These are phyloP conservation scores for Nakazawaea sp. DNA, from an alignment of 805 yeast species.

Conservation along the genomic window DNA sequence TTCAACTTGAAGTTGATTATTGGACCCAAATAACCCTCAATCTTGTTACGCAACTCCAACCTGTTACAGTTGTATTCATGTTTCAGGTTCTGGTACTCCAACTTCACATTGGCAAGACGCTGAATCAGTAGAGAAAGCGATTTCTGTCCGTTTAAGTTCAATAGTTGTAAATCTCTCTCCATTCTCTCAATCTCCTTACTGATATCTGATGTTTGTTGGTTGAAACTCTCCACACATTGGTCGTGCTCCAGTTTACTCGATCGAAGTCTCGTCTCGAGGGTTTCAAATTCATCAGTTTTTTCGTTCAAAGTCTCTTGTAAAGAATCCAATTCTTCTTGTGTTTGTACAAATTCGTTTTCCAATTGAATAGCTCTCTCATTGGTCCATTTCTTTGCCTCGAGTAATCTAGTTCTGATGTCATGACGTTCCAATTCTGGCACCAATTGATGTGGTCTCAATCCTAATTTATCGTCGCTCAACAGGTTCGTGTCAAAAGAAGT, in stretches of 20 bases:
- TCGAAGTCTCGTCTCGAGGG: conserved; percentile 48
- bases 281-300: conserved; percentile 49
- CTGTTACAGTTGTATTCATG: conserved; percentile 41
- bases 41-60: conserved; percentile 41
- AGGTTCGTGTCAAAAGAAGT: conserved; percentile 24
- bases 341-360: conserved; percentile 50
- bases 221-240: conserved; percentile 46
- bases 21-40: conserved; percentile 51
- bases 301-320: conserved; percentile 49
- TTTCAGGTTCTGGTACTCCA: conserved; percentile 44
- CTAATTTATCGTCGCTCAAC: conserved; percentile 36
- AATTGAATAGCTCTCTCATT: conserved; percentile 36
- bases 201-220: conserved; percentile 43
- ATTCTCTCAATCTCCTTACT: conserved; percentile 61
- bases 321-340: conserved; percentile 55
- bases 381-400: conserved; percentile 38
- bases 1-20: conserved; percentile 60
- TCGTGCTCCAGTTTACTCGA: conserved; percentile 46
- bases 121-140: conserved; percentile 20
- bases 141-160: conserved; percentile 14
- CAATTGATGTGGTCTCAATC: conserved; percentile 35
- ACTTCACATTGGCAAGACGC: conserved; percentile 40
- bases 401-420: conserved; percentile 27
- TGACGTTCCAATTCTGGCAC: conserved; percentile 28
- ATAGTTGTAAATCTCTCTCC: conserved; percentile 46